A percentile compares a stretch with the other conserved stretches of the same genome.
Evolutionary conservation across 768 basidiomycete species (phyloP).

Genomic region (Pleurotus pulmonarius): DNA sequence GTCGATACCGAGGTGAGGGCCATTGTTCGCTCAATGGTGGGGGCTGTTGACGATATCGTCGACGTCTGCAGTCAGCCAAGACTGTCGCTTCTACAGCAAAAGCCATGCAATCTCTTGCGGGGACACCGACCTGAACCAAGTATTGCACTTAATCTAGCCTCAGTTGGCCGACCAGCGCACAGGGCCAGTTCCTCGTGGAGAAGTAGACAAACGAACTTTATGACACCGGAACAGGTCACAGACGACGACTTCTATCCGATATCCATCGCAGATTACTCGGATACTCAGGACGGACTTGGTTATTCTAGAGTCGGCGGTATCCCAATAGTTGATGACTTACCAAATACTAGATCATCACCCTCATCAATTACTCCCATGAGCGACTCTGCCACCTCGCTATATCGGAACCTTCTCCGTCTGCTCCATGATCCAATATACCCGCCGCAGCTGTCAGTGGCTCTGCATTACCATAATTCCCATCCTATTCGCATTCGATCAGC

Average conservation of each 20-base stretch:
- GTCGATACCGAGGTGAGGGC: neutral
- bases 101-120: neutral
- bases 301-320: neutral
- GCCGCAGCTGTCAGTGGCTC: slow-evolving; percentile 28
- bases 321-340: neutral
- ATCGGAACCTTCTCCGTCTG: slow-evolving; percentile 39
- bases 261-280: neutral
- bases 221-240: neutral
- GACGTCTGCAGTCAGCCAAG: no score
- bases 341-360: neutral
- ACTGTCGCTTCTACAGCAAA: neutral
- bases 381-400: slow-evolving; percentile 22
- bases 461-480: slow-evolving; percentile 45
- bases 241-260: neutral
- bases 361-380: neutral
- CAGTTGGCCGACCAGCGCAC: neutral
- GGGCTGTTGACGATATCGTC: no score
- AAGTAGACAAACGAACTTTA: neutral
- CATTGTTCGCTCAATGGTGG: no score
- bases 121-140: neutral
- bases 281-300: neutral
- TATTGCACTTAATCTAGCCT: no score
- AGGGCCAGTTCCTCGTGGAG: neutral
- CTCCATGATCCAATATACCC: slow-evolving; percentile 25
- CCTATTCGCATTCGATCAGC: slow-evolving; percentile 30